phyloP scores from a whole-genome alignment of 306 rosid species.

The Castanospermum australe region DNA sequence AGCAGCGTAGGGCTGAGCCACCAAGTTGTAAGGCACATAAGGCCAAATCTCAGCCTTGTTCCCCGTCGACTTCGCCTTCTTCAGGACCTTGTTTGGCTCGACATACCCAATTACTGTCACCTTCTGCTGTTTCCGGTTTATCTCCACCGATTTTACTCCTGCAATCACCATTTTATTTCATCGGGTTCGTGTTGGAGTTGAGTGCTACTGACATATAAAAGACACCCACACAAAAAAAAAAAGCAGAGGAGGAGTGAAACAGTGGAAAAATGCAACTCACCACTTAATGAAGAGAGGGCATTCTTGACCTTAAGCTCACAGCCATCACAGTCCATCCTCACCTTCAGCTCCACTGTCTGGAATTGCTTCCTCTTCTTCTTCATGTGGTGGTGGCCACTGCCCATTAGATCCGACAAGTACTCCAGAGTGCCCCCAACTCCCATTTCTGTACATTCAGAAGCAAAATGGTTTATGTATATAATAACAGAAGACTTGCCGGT shows the following conservation, averaged over 20 bases:
- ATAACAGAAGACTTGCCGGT: not conserved
- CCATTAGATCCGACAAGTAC: slow-evolving; percentile 83
- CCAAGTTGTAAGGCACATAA: slow-evolving; percentile 81
- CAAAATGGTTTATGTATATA: not conserved
- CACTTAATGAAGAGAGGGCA: slow-evolving; percentile 76
- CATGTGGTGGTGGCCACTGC: slow-evolving; percentile 43
- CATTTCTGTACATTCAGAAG: slow-evolving; percentile 52
- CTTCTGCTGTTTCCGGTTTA: slow-evolving; percentile 94
- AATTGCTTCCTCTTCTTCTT: slow-evolving; percentile 81
- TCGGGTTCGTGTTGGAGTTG: not conserved
- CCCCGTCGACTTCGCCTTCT: slow-evolving; percentile 93
- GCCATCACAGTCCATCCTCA: slow-evolving; percentile 98
- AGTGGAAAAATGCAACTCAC: slow-evolving; percentile 33
- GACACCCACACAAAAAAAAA: not conserved
- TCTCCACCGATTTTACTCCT: slow-evolving; percentile 95
- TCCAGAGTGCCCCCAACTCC: slow-evolving; percentile 90
- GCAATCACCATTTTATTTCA: slow-evolving; percentile 26
- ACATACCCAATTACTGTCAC: slow-evolving; percentile 84
- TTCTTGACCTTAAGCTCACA: slow-evolving; percentile 97
- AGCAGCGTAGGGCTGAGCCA: slow-evolving; percentile 83
- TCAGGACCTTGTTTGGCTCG: slow-evolving; percentile 86
- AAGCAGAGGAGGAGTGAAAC: not conserved
- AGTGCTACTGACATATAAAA: not conserved
- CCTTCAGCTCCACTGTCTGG: slow-evolving; percentile 85
- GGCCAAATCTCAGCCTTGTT: slow-evolving; percentile 97